phyloP scores from a whole-genome alignment of 1,284 basidiomycete genomes.

The Apiotrichum veenhuisii region DNA sequence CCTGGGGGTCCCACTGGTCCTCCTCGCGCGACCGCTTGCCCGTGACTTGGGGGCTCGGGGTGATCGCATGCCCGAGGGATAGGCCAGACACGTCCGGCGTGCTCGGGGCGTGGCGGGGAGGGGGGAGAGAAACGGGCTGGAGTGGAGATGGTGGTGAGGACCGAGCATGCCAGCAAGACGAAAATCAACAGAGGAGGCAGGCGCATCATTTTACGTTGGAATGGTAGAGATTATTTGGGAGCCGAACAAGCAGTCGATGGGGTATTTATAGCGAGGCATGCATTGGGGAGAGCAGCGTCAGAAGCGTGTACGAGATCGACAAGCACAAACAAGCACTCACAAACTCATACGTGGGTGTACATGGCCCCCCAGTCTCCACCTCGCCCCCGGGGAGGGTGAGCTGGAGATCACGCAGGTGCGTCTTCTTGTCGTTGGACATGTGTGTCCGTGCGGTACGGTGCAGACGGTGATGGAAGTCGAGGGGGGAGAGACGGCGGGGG shows the following conservation, averaged over 20 bases:
- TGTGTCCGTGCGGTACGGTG: background rate
- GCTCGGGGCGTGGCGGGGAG: background rate
- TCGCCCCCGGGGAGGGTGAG: slow-evolving; percentile 4
- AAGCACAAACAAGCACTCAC: background rate
- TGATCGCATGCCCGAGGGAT: background rate
- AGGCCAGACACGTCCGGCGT: slow-evolving; percentile 9
- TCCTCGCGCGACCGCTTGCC: slow-evolving; percentile 17
- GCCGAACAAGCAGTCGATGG: background rate
- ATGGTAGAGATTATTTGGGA: too few relatives aligned
- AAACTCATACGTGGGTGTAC: slow-evolving; percentile 10
- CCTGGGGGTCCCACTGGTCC: slow-evolving; percentile 36
- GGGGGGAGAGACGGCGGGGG: too few relatives aligned
- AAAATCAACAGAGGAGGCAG: background rate
- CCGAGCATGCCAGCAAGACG: background rate
- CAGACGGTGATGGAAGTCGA: too few relatives aligned
- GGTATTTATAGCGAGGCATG: background rate
- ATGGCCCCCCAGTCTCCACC: background rate
- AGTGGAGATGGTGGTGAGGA: background rate
- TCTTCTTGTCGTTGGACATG: background rate
- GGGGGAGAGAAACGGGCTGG: slow-evolving; percentile 2
- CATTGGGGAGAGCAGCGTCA: background rate
- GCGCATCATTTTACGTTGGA: background rate
- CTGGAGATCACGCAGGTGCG: slow-evolving; percentile 3
- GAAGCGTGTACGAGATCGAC: background rate
- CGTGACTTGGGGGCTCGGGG: slow-evolving; percentile 1